A percentile compares a stretch with the other conserved stretches of the same genome.
These are phyloP conservation scores for Stagonosporopsis cucurbitacearum DNA, from an alignment of 2,329 filamentous ascomycete species.

Conservation along the genomic window DNA sequence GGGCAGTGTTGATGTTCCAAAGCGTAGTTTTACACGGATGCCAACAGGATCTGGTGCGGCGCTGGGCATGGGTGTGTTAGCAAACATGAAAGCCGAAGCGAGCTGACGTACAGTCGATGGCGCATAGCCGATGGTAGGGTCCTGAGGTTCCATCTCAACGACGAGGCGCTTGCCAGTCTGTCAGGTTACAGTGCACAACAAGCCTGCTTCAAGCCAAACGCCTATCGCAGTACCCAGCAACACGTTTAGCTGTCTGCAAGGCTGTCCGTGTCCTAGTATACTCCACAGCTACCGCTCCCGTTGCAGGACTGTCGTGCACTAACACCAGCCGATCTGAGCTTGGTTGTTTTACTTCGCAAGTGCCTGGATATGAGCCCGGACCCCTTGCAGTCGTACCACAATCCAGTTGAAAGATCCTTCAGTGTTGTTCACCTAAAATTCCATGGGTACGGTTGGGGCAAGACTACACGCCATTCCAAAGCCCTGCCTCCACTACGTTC, in stretches of 20 bases:
- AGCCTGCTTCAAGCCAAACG: constrained; percentile 33
- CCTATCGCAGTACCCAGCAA: constrained; percentile 24
- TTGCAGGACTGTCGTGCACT: constrained; percentile 24
- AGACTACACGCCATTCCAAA: constrained; percentile 42
- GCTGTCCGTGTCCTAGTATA: constrained; percentile 27
- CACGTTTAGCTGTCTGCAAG: constrained; percentile 34
- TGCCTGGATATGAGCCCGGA: constrained; percentile 17
- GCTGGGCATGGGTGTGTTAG: neutral
- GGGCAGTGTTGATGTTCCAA: constrained; percentile 5
- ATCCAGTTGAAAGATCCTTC: constrained; percentile 34
- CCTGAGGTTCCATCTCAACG: constrained; percentile 38
- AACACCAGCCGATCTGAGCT: constrained; percentile 22
- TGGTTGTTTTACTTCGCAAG: constrained; percentile 20
- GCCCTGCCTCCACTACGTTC: constrained; percentile 44
- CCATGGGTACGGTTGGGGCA: constrained; percentile 32
- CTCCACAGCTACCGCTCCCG: constrained; percentile 24
- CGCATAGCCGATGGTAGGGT: constrained; percentile 35
- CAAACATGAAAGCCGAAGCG: constrained; percentile 20
- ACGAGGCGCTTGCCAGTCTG: constrained; percentile 36
- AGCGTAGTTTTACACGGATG: constrained; percentile 29
- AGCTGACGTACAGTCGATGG: constrained; percentile 24
- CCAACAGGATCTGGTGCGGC: constrained; percentile 4
- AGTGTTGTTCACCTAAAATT: constrained; percentile 25
- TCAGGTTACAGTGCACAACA: constrained; percentile 43
- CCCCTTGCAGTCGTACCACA: constrained; percentile 41